phyloP scores from a whole-genome alignment of 139 green algal species.

The Chlamydomonas schloesseri region DNA sequence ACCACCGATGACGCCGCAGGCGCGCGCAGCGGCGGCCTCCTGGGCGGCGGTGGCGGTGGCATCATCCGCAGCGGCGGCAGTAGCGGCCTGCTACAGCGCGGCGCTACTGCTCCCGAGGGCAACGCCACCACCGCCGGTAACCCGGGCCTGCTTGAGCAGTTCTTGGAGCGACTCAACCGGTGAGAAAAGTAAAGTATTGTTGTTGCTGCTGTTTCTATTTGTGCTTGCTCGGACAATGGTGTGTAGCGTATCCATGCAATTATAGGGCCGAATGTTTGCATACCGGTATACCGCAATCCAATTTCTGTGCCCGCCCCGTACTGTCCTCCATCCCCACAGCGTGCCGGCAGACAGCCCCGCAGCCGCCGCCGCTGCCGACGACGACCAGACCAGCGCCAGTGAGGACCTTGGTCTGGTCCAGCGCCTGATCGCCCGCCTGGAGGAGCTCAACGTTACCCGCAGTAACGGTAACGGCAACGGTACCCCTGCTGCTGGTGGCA shows the following conservation, averaged over 20 bases:
- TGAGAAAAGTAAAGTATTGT: not conserved
- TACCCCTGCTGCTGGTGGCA: too few species aligned
- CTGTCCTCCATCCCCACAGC: not conserved
- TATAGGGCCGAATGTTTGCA: too few species aligned
- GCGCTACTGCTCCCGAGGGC: not conserved
- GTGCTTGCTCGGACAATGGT: not conserved
- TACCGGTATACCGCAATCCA: not conserved
- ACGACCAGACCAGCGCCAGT: not conserved
- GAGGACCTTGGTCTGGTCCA: not conserved
- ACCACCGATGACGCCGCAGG: not conserved
- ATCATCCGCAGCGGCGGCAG: too few species aligned
- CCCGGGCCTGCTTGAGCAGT: constrained; percentile 3
- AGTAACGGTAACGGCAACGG: not conserved
- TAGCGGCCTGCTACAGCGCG: too few species aligned
- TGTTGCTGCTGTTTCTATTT: not conserved
- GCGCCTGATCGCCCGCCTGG: constrained; percentile 10
- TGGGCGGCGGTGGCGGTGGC: too few species aligned
- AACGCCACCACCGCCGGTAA: not conserved
- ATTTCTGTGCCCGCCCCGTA: not conserved
- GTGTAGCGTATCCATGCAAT: not conserved
- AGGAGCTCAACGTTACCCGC: constrained; percentile 6
- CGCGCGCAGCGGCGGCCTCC: too few species aligned
- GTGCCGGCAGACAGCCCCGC: too few species aligned
- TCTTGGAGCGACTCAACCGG: constrained; percentile 17
- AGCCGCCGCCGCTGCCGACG: too few species aligned